Base-by-base conservation (phyloP, 768 basidiomycete genomes). In the Lactarius deliciosus region DNA sequence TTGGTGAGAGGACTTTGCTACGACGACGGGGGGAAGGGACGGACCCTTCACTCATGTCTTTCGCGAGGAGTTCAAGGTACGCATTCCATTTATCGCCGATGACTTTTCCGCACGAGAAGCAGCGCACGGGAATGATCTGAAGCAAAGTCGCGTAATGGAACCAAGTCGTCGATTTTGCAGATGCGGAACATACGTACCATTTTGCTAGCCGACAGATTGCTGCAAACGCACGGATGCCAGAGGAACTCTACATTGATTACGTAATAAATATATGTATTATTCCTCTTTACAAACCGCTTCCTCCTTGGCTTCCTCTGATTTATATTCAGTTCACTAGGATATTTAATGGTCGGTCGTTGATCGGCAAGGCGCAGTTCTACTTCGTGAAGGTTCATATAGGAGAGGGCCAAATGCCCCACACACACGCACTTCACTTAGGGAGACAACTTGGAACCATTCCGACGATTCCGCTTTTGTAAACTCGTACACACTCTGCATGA, bases 71-170 rank as follows among this genome's bases (percentile, higher is more conserved):
- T 72, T 90, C 87, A 43, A 97, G 79, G 76, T 97, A 98, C 25
- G 84, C 83, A 65, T 86, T 89, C 96, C 96, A 98, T 70, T 97
- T 92, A 81, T 98, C 94, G 57, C 96, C 94, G 50, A 98, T 89
- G 68, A 98, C 95, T 78, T 98, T 98, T 55, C 96, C 96, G 74
- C 94, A 96, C 18, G 95, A 94, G 75, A 97, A 97, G 71, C 95
- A 96, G 53, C 96, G 87, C 9, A 98, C 92, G 56, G 96, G 95
- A 70, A 97, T 96, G 68, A 98, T 98, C 96, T 96, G 72, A 28
- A 11, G 22, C 0, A 41, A 28, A 22, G 6, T 20, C n/a, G 45
- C 32, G 8, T n/a, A 63, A 43, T 50, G 7, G 45, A 30, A 15
- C 16, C 28, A 22, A 45, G 47, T 32, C 13, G 3, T 20, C 30